Percentiles rank a stretch among this genome's conserved stretches.
Evolutionary conservation across 2,329 filamentous ascomycete genomes (phyloP).

Genomic region (Fusarium chaquense): DNA sequence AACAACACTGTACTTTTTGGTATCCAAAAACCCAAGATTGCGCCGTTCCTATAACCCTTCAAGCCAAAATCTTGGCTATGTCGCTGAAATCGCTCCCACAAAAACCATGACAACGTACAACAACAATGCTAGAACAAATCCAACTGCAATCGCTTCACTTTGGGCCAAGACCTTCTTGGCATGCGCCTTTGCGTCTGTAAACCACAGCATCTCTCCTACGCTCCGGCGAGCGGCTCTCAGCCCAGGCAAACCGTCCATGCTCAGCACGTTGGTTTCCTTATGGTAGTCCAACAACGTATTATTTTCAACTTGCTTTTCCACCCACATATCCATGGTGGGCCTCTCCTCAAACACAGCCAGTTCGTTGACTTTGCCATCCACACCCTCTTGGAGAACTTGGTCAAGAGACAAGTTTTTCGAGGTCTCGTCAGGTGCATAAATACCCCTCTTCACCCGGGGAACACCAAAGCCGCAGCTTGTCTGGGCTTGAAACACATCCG

Average conservation of each 20-base stretch:
- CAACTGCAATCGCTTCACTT: constrained; percentile 50
- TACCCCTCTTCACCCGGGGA: constrained; percentile 61
- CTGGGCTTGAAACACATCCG: constrained; percentile 74
- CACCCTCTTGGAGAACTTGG: constrained; percentile 45
- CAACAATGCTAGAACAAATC: constrained; percentile 50
- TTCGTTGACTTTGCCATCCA: constrained; percentile 50
- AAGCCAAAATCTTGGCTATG: constrained; percentile 34
- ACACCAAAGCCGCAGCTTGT: constrained; percentile 76
- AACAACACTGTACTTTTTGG: constrained; percentile 45
- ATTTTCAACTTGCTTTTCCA: constrained; percentile 60
- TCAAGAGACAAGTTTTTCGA: constrained; percentile 34
- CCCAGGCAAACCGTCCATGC: constrained; percentile 71
- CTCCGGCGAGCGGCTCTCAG: constrained; percentile 65
- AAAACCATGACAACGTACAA: constrained; percentile 48
- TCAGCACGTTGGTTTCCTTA: constrained; percentile 64
- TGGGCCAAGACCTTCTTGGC: constrained; percentile 47
- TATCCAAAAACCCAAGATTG: constrained; percentile 41
- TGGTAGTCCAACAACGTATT: constrained; percentile 68
- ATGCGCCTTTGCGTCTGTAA: constrained; percentile 55
- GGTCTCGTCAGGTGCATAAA: constrained; percentile 51
- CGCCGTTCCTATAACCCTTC: constrained; percentile 42
- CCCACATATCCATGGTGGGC: constrained; percentile 66
- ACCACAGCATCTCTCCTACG: constrained; percentile 60
- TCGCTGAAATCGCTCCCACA: constrained; percentile 39
- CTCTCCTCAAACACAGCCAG: constrained; percentile 64